Conservation (phyloP, 345 rosid species). For the Nasturtium officinale region DNA sequence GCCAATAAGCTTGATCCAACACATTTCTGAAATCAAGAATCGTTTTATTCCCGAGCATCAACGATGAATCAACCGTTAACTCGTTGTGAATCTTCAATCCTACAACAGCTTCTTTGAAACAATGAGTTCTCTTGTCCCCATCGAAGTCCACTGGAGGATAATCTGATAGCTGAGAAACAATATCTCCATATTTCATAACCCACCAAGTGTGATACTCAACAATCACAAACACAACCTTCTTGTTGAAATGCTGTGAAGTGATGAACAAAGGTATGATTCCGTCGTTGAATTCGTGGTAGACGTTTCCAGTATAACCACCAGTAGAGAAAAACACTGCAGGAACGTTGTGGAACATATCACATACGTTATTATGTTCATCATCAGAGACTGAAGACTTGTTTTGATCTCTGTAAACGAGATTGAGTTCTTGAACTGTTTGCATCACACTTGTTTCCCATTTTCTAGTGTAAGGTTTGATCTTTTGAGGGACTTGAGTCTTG, state of each 20-base stretch:
- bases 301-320: conserved; percentile 80
- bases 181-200: conserved; percentile 61
- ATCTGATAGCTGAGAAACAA: conserved; percentile 61
- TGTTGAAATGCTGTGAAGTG: conserved; percentile 71
- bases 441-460: conserved; percentile 80
- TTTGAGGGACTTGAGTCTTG: conserved; percentile 42
- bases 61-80: conserved; percentile 54
- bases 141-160: conserved; percentile 56
- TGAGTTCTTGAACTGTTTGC: conserved; percentile 62
- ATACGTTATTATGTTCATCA: conserved; percentile 7
- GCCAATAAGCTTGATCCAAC: conserved; percentile 62
- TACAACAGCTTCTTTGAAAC: conserved; percentile 73
- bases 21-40: conserved; percentile 61
- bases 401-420: conserved; percentile 50
- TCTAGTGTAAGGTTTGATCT: conserved; percentile 71
- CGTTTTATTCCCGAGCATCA: conserved; percentile 54
- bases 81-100: conserved; percentile 77
- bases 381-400: conserved; percentile 2
- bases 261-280: conserved; percentile 76
- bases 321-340: conserved; percentile 80
- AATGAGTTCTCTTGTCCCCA: conserved; percentile 61
- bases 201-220: conserved; percentile 78
- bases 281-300: conserved; percentile 82
- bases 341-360: conserved; percentile 62
- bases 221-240: conserved; percentile 75